phyloP scores from a whole-genome alignment of 495 filamentous ascomycete species.

The Penicillium desertorum region DNA sequence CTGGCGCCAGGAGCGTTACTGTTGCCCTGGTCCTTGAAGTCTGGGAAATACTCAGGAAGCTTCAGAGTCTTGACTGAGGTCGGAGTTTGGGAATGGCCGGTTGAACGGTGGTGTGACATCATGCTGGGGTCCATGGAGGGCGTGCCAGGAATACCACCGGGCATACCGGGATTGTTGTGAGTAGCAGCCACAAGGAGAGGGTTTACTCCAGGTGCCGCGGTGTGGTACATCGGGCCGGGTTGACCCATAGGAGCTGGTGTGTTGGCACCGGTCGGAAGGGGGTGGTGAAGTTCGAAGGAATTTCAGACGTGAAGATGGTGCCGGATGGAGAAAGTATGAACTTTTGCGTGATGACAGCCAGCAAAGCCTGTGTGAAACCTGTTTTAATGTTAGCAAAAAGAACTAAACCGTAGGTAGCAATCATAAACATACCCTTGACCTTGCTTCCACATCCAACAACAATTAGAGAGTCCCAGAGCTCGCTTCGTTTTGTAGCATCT shows the following conservation, averaged over 20 bases:
- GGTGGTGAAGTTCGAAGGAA: conserved; percentile 90
- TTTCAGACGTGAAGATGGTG: conserved; percentile 95
- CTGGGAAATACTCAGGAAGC: conserved; percentile 84
- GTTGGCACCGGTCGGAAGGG: conserved; percentile 86
- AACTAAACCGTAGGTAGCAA: neutral
- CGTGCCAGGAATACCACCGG: conserved; percentile 34
- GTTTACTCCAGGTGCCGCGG: conserved; percentile 67
- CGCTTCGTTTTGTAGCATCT: conserved; percentile 73
- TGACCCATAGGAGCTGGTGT: conserved; percentile 71
- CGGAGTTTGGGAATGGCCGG: conserved; percentile 82
- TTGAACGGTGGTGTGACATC: conserved; percentile 56
- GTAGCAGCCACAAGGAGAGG: conserved; percentile 92
- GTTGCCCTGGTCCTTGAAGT: conserved; percentile 81
- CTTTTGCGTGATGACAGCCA: conserved; percentile 73
- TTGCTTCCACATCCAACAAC: conserved; percentile 86
- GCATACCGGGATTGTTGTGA: conserved; percentile 56
- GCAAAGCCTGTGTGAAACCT: conserved; percentile 83
- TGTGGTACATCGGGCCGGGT: conserved; percentile 43
- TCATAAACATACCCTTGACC: conserved; percentile 60
- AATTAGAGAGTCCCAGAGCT: conserved; percentile 86
- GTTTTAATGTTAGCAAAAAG: conserved; percentile 11
- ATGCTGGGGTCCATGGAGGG: conserved; percentile 39
- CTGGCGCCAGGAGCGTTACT: conserved; percentile 41
- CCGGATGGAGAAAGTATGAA: conserved; percentile 89
- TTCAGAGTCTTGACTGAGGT: conserved; percentile 77